Percentiles rank a stretch among this genome's conserved stretches.
These are phyloP conservation scores for Penicillium polonicum DNA, from an alignment of 2,329 filamentous ascomycete species.

Conservation along the genomic window DNA sequence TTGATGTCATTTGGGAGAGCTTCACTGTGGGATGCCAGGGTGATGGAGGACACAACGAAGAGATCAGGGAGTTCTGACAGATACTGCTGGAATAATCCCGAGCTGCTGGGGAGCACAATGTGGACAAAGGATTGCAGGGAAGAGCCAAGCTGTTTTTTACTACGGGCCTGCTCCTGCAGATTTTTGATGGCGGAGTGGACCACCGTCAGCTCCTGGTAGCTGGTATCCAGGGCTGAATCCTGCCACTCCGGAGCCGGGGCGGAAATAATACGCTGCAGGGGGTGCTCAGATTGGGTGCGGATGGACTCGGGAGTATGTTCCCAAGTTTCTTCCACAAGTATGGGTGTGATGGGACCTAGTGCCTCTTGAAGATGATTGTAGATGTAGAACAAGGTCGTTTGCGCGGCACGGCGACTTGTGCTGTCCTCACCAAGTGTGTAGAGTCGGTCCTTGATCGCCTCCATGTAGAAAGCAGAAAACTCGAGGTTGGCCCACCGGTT, in stretches of 20 bases:
- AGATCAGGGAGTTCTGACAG: slow-evolving; percentile 58
- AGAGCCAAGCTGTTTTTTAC: slow-evolving; percentile 71
- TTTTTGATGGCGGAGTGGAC: slow-evolving; percentile 69
- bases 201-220: slow-evolving; percentile 44
- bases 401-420: slow-evolving; percentile 56
- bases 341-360: slow-evolving; percentile 75
- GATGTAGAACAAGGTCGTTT: slow-evolving; percentile 60
- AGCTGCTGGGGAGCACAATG: slow-evolving; percentile 29
- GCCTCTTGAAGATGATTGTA: slow-evolving; percentile 73
- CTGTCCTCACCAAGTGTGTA: slow-evolving; percentile 77
- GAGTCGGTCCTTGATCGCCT: slow-evolving; percentile 84
- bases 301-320: slow-evolving; percentile 69
- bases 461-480: slow-evolving; percentile 90
- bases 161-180: slow-evolving; percentile 70
- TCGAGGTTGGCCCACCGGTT: slow-evolving; percentile 81
- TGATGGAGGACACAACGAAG: slow-evolving; percentile 68
- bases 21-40: slow-evolving; percentile 44
- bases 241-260: slow-evolving; percentile 36
- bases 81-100: slow-evolving; percentile 30
- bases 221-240: slow-evolving; percentile 50
- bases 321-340: slow-evolving; percentile 88
- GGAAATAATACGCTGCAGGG: slow-evolving; percentile 42
- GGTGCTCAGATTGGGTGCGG: slow-evolving; percentile 49
- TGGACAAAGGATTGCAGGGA: slow-evolving; percentile 74
- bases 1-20: slow-evolving; percentile 27